Evolutionary conservation across 129 eudicot genomes (phyloP).

Genomic region (Flaveria linearis): DNA sequence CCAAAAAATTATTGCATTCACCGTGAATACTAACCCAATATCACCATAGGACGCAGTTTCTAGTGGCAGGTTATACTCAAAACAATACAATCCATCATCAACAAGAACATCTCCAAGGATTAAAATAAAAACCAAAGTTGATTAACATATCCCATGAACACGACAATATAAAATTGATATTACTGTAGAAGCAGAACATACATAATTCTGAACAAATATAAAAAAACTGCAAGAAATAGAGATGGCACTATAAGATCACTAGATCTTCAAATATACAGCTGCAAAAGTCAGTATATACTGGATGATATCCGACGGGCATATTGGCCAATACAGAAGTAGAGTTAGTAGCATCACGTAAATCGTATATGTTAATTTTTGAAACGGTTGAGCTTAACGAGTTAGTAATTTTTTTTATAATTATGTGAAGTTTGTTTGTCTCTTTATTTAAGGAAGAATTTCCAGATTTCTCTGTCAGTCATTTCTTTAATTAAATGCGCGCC

Average conservation of each 20-base stretch:
- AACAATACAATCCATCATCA: background rate
- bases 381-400: slow-evolving; percentile 1
- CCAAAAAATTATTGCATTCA: background rate
- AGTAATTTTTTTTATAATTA: slow-evolving; percentile 19
- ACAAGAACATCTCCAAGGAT: background rate
- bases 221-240: slow-evolving; percentile 2
- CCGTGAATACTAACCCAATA: background rate
- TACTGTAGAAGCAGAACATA: background rate
- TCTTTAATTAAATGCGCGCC: slow-evolving; percentile 70
- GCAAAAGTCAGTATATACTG: slow-evolving; percentile 21
- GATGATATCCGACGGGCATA: slow-evolving; percentile 12
- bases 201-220: slow-evolving; percentile 11
- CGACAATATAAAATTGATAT: slow-evolving; percentile 20
- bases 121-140: background rate
- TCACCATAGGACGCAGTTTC: slow-evolving; percentile 38
- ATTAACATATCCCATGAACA: background rate
- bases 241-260: slow-evolving; percentile 18
- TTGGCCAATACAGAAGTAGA: background rate
- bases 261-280: slow-evolving; percentile 32
- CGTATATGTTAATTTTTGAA: slow-evolving; percentile 26
- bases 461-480: slow-evolving; percentile 57
- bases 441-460: slow-evolving; percentile 75
- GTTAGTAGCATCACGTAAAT: slow-evolving; percentile 26
- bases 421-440: slow-evolving; percentile 18
- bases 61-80: slow-evolving; percentile 50